Base-by-base conservation (phyloP, 2,329 filamentous ascomycete genomes). In the Didymella exigua region DNA sequence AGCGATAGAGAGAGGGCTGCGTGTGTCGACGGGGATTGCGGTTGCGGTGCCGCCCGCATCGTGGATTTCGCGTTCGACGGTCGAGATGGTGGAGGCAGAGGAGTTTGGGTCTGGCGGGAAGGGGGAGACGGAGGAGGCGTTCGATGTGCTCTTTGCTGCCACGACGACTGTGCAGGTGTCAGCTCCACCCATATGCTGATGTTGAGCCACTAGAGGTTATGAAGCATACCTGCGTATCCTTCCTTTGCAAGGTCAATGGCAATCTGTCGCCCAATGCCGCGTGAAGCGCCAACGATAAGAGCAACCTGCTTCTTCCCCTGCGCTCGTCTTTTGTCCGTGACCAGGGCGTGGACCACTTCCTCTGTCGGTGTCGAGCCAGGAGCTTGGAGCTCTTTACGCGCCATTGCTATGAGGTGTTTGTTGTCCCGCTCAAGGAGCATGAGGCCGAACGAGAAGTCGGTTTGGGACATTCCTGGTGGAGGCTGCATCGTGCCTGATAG, bases 101-200 rank as follows among this genome's bases (percentile, higher is more conserved):
- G 89, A 92, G 75, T 93, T 93, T 13, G 90, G 89, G 66, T 91
- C 81, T 2, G 90, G 90, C 2, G 89, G 89, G 69, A 90, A 91
- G 0, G 87, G 83, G 0, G 68, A 67, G 16, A 79, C 75, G 47
- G 77, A 78, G 31, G 76, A 77, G 3, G 87, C 83, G 63, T 90
- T 82, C 41, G 86, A 91, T 6, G 83, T 87, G 31, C 86, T 87
- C 70, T 93, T 95, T 24, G 90, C 89, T 5, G 89, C 84, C 26
- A 95, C 86, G 56, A 92, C 86, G 60, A 93, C 90, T 54, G 27
- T 16, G 5, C 8, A 29, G 10, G 18, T 45, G 18, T 46, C 31
- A 45, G 44, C 29, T 11, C 31, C 30, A 21, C n/a, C 7, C 5
- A 26, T 24, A 19, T 30, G 18, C 18, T 21, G 16, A 1, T 23